Evolutionary conservation across 2,329 filamentous ascomycete species (phyloP).

Genomic region (Leptodontidium sp.): DNA sequence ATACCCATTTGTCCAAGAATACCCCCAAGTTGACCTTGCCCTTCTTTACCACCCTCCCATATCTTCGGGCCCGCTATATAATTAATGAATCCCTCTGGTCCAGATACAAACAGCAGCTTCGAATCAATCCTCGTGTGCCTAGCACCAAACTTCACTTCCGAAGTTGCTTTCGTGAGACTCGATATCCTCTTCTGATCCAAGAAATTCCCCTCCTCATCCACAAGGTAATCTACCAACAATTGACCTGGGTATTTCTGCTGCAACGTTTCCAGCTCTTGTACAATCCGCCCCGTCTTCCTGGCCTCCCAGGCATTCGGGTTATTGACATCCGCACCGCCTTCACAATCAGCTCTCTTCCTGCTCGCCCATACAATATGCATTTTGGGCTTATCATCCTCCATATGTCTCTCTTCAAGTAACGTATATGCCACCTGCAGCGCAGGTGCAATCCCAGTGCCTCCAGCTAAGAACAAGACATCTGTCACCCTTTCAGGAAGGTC

Average conservation of each 20-base stretch:
- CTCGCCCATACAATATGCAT: constrained; percentile 88
- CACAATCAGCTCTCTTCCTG: constrained; percentile 70
- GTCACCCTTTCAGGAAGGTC: constrained; percentile 60
- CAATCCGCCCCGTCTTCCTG: constrained; percentile 57
- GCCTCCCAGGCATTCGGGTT: neutral
- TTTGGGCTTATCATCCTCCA: constrained; percentile 47
- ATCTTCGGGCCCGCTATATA: constrained; percentile 82
- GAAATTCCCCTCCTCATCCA: constrained; percentile 79
- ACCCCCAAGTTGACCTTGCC: constrained; percentile 78
- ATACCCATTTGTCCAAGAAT: constrained; percentile 64
- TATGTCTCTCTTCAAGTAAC: constrained; percentile 56
- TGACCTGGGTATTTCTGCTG: constrained; percentile 63
- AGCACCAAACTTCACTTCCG: constrained; percentile 38
- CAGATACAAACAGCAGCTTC: constrained; percentile 83
- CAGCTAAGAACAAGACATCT: constrained; percentile 83
- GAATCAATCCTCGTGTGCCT: constrained; percentile 38
- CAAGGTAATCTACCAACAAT: constrained; percentile 75
- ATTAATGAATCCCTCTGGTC: constrained; percentile 87
- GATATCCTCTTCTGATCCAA: constrained; percentile 65
- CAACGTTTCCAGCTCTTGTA: constrained; percentile 68
- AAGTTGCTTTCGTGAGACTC: constrained; percentile 41
- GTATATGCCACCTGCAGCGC: constrained; percentile 81
- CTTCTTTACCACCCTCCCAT: constrained; percentile 76
- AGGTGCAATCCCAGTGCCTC: constrained; percentile 91
- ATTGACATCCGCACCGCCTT: constrained; percentile 52